Conservation (phyloP, 1,284 basidiomycete genomes). For the Phaffia rhodozyma region DNA sequence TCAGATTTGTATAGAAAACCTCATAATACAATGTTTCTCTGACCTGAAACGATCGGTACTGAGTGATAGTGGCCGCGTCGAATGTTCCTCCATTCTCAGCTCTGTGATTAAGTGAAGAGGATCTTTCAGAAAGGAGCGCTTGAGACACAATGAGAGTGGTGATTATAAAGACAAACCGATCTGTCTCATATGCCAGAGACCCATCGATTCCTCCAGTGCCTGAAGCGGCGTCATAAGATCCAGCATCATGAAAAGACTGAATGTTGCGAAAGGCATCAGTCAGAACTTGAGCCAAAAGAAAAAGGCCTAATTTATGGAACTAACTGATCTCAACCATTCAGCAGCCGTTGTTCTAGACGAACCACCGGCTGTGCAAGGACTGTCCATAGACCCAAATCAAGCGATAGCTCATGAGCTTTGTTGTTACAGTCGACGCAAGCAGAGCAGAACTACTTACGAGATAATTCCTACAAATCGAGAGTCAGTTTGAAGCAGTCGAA, state of each 20-base stretch:
- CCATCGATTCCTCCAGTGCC: constrained; percentile 22
- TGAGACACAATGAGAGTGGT: neutral
- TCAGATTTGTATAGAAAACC: neutral
- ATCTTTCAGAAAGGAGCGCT: neutral
- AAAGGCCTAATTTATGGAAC: neutral
- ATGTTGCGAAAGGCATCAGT: neutral
- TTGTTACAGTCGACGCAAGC: neutral
- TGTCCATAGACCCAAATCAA: neutral
- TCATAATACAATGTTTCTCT: constrained; percentile 27
- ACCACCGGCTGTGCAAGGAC: constrained; percentile 28
- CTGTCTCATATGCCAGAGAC: constrained; percentile 19
- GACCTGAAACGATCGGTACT: constrained; percentile 14
- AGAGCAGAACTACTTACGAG: neutral
- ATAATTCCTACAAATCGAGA: constrained; percentile 4
- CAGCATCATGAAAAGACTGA: constrained; percentile 20
- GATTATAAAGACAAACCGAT: neutral
- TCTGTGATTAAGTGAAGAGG: constrained; percentile 3
- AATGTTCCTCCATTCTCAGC: constrained; percentile 17
- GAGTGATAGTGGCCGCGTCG: constrained; percentile 12
- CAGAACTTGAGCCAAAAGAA: neutral
- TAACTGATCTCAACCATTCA: constrained; percentile 19
- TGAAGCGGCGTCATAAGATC: constrained; percentile 15
- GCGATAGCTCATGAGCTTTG: too few relatives aligned
- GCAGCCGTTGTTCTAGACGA: constrained; percentile 17
- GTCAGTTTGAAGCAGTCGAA: neutral